Evolutionary conservation across 2,329 filamentous ascomycete species (phyloP), one percentile per base, ranked within the genome.

Genomic region (Diplodia sapinea): DNA sequence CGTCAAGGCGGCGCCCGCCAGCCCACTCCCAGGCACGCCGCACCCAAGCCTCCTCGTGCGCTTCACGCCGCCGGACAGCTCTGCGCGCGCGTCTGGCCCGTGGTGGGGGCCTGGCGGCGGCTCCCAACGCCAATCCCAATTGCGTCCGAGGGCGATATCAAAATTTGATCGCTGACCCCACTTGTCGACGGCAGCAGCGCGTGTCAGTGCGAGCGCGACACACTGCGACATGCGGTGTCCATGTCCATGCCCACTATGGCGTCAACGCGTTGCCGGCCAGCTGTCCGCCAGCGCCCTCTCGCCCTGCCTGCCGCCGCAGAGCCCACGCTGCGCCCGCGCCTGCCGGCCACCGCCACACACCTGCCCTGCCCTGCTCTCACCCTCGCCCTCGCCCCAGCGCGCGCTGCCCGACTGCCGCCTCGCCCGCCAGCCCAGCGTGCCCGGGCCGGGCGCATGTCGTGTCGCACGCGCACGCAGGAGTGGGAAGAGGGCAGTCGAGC

Each of bases 121-220:
- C 59, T 63, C 43, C 59, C 59, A 63, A 51, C 59, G 59, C 59
- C 59, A 63, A 63, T 63, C 59, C 59, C 59, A 63, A 63, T 63
- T 63, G 59, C 59, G 47, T 63, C 59, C 59, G 59, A 63, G 47
- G 59, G 47, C 59, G 59, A 63, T 63, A 63, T 63, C 59, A 63
- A 63, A 63, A 63, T 63, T 63, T 63, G 59, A 63, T 63, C 59
- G 59, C 59, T 63, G 59, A 63, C 59, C 59, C 59, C 59, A 63
- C 59, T 63, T 63, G 59, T 62, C 43, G 43, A 62, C 57, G 43
- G 57, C 57, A 62, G 57, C 57, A 49, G 40, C 57, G 57, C 57
- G 40, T 62, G 57, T 63, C 59, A 63, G 59, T 63, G 59, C 31
- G 40, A 50, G 40, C 23, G 36, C 55, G 55, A 20, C 26, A 55